Evolutionary conservation across 192 early-diverging fungal genomes (phyloP), one percentile per base, ranked within the genome.

Genomic region (Backusella tuberculispora): DNA sequence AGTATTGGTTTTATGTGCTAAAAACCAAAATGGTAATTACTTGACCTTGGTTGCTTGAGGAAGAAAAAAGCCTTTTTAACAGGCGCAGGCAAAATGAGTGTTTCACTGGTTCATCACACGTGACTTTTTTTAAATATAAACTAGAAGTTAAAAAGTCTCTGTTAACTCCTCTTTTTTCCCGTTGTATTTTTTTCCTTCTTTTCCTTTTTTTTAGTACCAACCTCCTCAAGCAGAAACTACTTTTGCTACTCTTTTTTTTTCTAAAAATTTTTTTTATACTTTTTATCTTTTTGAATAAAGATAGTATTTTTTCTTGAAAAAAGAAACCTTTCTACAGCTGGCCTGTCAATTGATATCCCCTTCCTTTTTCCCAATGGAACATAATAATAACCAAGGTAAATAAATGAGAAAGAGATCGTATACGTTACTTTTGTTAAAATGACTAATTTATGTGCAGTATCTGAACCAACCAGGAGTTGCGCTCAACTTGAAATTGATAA

Each of bases 401-500:
- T 60, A 60, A 12, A 4, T 12, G 4, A 50, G 21, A 60, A 26
- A 60, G 53, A 9, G 9, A 60, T 60, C 53, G 9, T 60, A 26
- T 60, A 60, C 53, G 3, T 60, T 9, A 21, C 42, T 10, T 56
- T 56, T 56, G 53, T 56, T 56, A 56, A 56, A 56, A 21, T 56
- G 2, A 56, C 53, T 56, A 56, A 56, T 56, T 56, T 56, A 56
- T 56, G 53, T 56, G 53, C 53, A 56, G 53, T 56, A 4, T 21
- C 53, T 56, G 53, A 26, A 56, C 53, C 53, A 56, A 56, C 53
- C 19, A 67, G 66, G 66, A 72, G 71, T 42, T 34, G 37, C 7
- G 26, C n/a, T 46, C 74, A 74, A 29, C 40, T 80, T 56, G 78
- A 80, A 63, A 56, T 80, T 50, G 74, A 80, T 60, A 73, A 80